Percentiles rank a stretch among this genome's conserved stretches.
These are phyloP conservation scores for Schrenkiella parvula DNA, from an alignment of 345 rosid species.

Conservation along the genomic window DNA sequence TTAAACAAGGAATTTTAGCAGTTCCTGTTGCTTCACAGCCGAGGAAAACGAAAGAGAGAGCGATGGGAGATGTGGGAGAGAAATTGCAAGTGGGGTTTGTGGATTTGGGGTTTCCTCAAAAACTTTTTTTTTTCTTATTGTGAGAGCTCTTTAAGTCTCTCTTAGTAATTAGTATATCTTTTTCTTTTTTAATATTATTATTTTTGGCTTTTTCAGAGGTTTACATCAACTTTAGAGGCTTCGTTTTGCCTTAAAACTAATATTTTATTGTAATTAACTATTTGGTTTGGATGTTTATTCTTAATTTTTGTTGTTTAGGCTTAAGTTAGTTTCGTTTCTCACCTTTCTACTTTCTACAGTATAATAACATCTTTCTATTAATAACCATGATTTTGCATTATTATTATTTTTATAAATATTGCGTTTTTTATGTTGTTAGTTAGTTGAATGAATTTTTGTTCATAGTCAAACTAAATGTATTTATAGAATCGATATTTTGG, in stretches of 20 bases:
- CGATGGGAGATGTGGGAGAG: constrained; percentile 33
- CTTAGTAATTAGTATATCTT: background rate
- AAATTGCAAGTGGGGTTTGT: constrained; percentile 34
- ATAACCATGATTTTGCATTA: background rate
- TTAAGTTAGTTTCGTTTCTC: background rate
- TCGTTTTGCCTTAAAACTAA: constrained; percentile 16
- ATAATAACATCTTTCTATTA: background rate
- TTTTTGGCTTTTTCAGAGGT: constrained; percentile 23
- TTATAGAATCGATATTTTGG: background rate
- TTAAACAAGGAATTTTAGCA: constrained; percentile 17
- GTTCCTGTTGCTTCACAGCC: constrained; percentile 16
- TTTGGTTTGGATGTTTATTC: constrained; percentile 19
- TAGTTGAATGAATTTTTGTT: background rate
- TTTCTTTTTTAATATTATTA: constrained; percentile 3
- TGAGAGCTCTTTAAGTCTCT: constrained; percentile 26
- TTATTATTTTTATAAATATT: background rate
- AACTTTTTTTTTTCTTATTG: constrained; percentile 12
- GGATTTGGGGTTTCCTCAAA: constrained; percentile 40
- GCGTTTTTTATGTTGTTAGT: background rate
- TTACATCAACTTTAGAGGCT: constrained; percentile 28
- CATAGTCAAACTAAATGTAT: background rate
- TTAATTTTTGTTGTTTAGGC: background rate
- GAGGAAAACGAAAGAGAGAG: constrained; percentile 27
- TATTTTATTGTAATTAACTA: constrained; percentile 9
- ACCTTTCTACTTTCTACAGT: constrained; percentile 14